A percentile compares a stretch with the other conserved stretches of the same genome.
phyloP scores from a whole-genome alignment of 306 rosid genomes.

The Castanea mollissima region DNA sequence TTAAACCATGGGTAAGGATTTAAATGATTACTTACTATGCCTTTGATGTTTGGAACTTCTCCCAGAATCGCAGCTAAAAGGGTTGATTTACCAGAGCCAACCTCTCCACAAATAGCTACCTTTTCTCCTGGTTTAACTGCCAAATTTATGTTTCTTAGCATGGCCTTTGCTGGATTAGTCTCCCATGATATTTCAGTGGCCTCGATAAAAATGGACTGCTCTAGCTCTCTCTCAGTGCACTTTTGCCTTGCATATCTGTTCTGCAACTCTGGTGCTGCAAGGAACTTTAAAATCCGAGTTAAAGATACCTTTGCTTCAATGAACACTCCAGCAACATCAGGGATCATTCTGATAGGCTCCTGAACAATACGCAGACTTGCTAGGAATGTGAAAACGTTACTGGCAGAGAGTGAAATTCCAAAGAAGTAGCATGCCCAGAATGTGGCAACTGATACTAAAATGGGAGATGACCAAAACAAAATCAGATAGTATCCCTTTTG shows the following conservation, averaged over 20 bases:
- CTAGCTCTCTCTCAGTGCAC: background rate
- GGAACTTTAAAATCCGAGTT: constrained; percentile 24
- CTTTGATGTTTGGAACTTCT: constrained; percentile 28
- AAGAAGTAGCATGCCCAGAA: constrained; percentile 36
- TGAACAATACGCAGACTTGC: constrained; percentile 33
- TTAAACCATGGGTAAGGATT: background rate
- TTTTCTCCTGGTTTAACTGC: constrained; percentile 24
- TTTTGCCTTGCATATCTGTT: constrained; percentile 6
- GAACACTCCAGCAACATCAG: constrained; percentile 27
- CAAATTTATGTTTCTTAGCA: constrained; percentile 21
- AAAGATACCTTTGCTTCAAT: constrained; percentile 33
- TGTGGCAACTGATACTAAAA: constrained; percentile 15
- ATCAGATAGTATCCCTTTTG: constrained; percentile 12
- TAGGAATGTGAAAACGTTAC: constrained; percentile 27
- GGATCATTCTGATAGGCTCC: constrained; percentile 29
- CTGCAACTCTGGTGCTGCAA: constrained; percentile 29
- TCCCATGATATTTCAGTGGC: constrained; percentile 30
- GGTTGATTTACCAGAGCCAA: constrained; percentile 36
- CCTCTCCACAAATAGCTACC: constrained; percentile 39
- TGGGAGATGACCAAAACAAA: constrained; percentile 34
- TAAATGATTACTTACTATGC: constrained; percentile 22
- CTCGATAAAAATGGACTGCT: constrained; percentile 11
- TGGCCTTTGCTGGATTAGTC: constrained; percentile 12
- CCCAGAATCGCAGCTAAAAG: constrained; percentile 33
- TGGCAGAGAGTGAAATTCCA: constrained; percentile 18